phyloP scores from a whole-genome alignment of 2,329 filamentous ascomycete species.

The Alternaria sp. region DNA sequence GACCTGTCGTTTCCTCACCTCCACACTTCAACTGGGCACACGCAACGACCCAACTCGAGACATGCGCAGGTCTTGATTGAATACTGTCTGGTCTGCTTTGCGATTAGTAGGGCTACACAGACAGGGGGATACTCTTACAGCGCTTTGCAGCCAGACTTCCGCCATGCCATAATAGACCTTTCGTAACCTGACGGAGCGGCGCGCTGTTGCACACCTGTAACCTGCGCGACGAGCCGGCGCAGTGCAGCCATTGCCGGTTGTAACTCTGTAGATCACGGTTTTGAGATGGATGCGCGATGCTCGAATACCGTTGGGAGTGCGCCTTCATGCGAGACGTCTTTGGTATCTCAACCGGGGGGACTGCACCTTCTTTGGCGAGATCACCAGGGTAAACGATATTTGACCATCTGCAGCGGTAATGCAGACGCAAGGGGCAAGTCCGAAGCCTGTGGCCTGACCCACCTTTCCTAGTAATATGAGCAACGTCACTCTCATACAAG shows the following conservation, averaged over 20 bases:
- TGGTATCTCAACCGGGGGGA: slow-evolving; percentile 23
- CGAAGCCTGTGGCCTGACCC: slow-evolving; percentile 16
- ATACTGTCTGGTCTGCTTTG: slow-evolving; percentile 39
- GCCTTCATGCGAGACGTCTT: slow-evolving; percentile 16
- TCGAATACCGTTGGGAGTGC: slow-evolving; percentile 16
- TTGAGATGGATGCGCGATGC: slow-evolving; percentile 22
- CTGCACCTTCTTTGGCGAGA: slow-evolving; percentile 1
- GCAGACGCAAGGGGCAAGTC: slow-evolving; percentile 34
- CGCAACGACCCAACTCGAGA: slow-evolving; percentile 19
- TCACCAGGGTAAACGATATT: neutral
- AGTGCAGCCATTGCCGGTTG: slow-evolving; percentile 29
- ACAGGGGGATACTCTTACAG: slow-evolving; percentile 33
- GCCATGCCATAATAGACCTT: slow-evolving; percentile 24
- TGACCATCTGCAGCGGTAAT: slow-evolving; percentile 24
- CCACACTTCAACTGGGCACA: slow-evolving; percentile 11
- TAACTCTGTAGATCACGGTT: slow-evolving; percentile 8
- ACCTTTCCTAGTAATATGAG: slow-evolving; percentile 13
- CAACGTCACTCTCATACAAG: slow-evolving; percentile 24
- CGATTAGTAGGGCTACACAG: slow-evolving; percentile 41
- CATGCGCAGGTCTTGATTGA: slow-evolving; percentile 36
- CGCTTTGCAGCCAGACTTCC: slow-evolving; percentile 22
- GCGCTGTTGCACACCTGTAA: slow-evolving; percentile 34
- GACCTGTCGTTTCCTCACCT: slow-evolving; percentile 40
- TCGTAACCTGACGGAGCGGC: slow-evolving; percentile 25
- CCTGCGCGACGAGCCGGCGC: slow-evolving; percentile 30